A percentile compares a stretch with the other conserved stretches of the same genome.
Evolutionary conservation across 805 yeast genomes (phyloP).

Genomic region (Wickerhamiella musiphila): DNA sequence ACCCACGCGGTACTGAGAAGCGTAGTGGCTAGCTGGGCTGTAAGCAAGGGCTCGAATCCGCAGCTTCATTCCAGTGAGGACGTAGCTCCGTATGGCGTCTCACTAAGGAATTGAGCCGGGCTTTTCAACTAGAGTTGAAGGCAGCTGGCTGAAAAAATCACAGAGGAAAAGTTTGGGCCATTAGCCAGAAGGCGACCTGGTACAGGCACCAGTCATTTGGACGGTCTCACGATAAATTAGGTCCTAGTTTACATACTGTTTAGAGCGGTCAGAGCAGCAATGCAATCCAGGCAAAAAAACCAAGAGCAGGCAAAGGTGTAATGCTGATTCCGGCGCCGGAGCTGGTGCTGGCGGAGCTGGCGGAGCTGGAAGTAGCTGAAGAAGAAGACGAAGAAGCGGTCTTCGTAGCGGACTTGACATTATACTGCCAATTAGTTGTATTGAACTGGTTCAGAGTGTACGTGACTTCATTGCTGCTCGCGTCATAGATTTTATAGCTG

Average conservation of each 20-base stretch:
- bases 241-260: not conserved
- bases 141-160: too few species aligned
- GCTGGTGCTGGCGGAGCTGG: slow-evolving; percentile 6
- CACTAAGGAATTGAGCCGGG: too few species aligned
- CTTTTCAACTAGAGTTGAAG: too few species aligned
- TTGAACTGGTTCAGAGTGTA: slow-evolving; percentile 9
- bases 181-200: too few species aligned
- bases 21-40: too few species aligned
- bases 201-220: too few species aligned
- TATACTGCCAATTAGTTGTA: slow-evolving; percentile 16
- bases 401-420: slow-evolving; percentile 7
- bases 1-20: too few species aligned
- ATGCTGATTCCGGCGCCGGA: not conserved
- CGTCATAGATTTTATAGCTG: slow-evolving; percentile 18
- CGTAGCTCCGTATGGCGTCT: too few species aligned
- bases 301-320: not conserved
- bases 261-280: slow-evolving; percentile 3
- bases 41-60: too few species aligned
- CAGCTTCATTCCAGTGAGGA: too few species aligned
- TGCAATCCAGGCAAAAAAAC: slow-evolving; percentile 8
- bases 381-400: slow-evolving; percentile 9
- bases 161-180: too few species aligned
- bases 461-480: slow-evolving; percentile 16
- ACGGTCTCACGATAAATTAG: too few species aligned
- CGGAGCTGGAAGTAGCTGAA: slow-evolving; percentile 9